A percentile compares a stretch with the other conserved stretches of the same genome.
Conservation (phyloP, 2,329 filamentous ascomycete species). For the Paramyrothecium roridum region DNA sequence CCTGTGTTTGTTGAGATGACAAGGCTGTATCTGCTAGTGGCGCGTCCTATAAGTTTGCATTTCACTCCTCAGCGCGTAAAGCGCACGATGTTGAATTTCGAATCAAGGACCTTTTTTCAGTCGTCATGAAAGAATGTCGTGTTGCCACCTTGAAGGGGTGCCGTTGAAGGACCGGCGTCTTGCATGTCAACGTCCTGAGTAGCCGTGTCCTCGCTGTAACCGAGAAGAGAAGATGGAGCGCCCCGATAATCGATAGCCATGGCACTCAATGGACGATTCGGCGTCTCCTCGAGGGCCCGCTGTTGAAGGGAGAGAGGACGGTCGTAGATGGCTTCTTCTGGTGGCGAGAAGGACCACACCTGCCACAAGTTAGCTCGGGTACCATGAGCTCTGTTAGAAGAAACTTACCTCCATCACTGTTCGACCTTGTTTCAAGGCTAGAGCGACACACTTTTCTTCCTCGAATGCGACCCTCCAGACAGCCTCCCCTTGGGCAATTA, state of each 20-base stretch:
- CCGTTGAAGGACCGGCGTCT: slow-evolving; percentile 54
- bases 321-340: slow-evolving; percentile 63
- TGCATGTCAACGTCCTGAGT: slow-evolving; percentile 53
- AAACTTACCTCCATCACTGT: slow-evolving; percentile 93
- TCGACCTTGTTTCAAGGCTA: slow-evolving; percentile 78
- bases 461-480: slow-evolving; percentile 99
- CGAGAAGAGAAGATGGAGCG: slow-evolving; percentile 20
- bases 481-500: slow-evolving; percentile 87
- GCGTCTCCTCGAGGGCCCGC: slow-evolving; percentile 40
- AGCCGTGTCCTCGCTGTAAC: slow-evolving; percentile 28
- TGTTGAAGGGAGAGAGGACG: slow-evolving; percentile 48
- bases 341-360: slow-evolving; percentile 95
- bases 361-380: slow-evolving; percentile 36
- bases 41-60: too few species aligned
- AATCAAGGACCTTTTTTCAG: slow-evolving; percentile 12
- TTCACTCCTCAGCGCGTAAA: too few species aligned
- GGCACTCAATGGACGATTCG: slow-evolving; percentile 49
- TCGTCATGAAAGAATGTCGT: slow-evolving; percentile 51
- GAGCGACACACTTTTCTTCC: slow-evolving; percentile 95
- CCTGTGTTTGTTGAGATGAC: slow-evolving; percentile 5
- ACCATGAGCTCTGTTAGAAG: not conserved
- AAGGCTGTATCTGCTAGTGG: slow-evolving; percentile 1
- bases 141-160: slow-evolving; percentile 44
- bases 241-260: slow-evolving; percentile 42
- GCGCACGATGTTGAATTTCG: not conserved